Percentiles rank a stretch among this genome's conserved stretches.
These are phyloP conservation scores for Cladosporium sp. DNA, from an alignment of 2,329 filamentous ascomycete genomes.

Conservation along the genomic window DNA sequence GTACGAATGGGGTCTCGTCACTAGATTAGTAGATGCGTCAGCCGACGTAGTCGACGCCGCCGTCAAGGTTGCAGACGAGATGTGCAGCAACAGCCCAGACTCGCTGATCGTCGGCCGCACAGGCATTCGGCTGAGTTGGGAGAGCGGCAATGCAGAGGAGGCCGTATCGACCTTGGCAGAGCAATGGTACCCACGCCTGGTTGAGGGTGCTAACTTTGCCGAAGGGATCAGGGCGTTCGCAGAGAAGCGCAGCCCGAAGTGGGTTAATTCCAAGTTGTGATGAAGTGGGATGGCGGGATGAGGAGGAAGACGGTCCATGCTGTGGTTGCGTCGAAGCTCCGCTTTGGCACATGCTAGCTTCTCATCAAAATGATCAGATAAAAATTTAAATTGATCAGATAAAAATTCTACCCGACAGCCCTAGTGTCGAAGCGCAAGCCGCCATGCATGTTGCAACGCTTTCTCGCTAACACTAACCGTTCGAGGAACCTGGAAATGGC, in stretches of 20 bases:
- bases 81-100: constrained; percentile 35
- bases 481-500: background rate
- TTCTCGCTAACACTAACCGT: constrained; percentile 3
- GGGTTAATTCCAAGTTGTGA: constrained; percentile 47
- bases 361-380: constrained; percentile 7
- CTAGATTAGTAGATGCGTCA: constrained; percentile 26
- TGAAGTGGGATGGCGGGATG: background rate
- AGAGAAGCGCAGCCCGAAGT: constrained; percentile 47
- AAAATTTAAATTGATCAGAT: constrained; percentile 3
- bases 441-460: background rate
- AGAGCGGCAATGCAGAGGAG: constrained; percentile 39
- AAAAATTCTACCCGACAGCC: background rate
- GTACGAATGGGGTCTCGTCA: constrained; percentile 38
- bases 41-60: constrained; percentile 34
- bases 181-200: constrained; percentile 40
- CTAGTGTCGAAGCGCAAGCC: background rate
- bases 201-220: constrained; percentile 45
- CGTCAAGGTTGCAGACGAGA: constrained; percentile 32
- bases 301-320: background rate
- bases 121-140: constrained; percentile 38
- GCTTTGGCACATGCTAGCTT: background rate
- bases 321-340: background rate
- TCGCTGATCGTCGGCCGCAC: constrained; percentile 40
- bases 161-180: constrained; percentile 37
- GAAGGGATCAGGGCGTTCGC: constrained; percentile 51